Evolutionary conservation across 371 early-diverging fungal genomes (phyloP).

Genomic region (Rhizopus stolonifer): DNA sequence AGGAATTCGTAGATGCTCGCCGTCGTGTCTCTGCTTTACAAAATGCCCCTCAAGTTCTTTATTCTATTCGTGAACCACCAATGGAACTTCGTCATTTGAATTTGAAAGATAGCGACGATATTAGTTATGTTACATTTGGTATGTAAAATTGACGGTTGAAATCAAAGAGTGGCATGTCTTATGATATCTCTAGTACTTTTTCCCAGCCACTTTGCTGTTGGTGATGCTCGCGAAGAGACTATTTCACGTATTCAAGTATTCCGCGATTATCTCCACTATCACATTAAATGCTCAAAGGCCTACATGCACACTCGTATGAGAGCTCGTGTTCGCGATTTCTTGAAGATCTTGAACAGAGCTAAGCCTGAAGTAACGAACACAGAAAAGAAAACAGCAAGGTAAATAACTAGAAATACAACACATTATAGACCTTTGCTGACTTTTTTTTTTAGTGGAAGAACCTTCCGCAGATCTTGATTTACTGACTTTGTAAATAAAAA

Average conservation of each 20-base stretch:
- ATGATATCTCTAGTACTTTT: constrained; percentile 75
- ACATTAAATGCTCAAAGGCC: constrained; percentile 98
- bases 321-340: constrained; percentile 90
- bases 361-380: constrained; percentile 82
- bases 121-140: constrained; percentile 96
- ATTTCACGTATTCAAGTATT: constrained; percentile 94
- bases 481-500: constrained; percentile 1
- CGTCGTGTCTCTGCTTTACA: constrained; percentile 86
- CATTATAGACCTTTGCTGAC: too few relatives aligned
- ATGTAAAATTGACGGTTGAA: constrained; percentile 12
- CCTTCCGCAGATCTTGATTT: constrained; percentile 23
- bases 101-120: constrained; percentile 64
- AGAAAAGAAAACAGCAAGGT: constrained; percentile 89
- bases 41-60: constrained; percentile 95
- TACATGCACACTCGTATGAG: constrained; percentile 99
- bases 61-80: constrained; percentile 90
- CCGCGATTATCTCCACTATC: constrained; percentile 98
- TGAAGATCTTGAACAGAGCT: constrained; percentile 97
- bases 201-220: constrained; percentile 82
- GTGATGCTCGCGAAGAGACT: constrained; percentile 79
- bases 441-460: constrained; percentile 21
- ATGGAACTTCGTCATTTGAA: constrained; percentile 86
- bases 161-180: background rate
- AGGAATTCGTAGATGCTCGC: constrained; percentile 98
- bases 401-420: constrained; percentile 7